Evolutionary conservation across 2,329 filamentous ascomycete genomes (phyloP).

Genomic region (Sphaerulina populicola): DNA sequence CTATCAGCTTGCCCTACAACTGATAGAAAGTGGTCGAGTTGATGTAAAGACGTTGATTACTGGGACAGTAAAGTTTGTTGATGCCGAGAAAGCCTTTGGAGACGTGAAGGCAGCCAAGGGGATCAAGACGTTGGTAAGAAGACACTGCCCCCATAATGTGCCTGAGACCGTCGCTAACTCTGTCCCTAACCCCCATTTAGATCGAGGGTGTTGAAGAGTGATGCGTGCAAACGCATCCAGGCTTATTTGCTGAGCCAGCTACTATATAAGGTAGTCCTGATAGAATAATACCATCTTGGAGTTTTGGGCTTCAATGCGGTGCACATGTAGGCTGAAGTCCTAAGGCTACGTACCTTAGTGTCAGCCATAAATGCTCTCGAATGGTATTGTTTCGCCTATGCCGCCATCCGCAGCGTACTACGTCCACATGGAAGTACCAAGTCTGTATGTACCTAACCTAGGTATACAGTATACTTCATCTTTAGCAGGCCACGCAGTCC

Average conservation of each 20-base stretch:
- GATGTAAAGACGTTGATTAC: constrained; percentile 71
- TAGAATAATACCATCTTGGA: no score
- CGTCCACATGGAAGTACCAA: not conserved
- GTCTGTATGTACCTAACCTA: not conserved
- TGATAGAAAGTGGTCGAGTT: constrained; percentile 65
- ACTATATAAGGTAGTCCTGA: no score
- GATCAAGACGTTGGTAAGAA: constrained; percentile 50
- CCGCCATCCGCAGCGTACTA: not conserved
- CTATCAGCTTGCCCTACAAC: constrained; percentile 72
- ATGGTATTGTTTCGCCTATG: constrained; percentile 2
- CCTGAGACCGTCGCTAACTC: no score
- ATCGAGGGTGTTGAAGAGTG: constrained; percentile 32
- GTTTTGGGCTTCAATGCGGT: not conserved
- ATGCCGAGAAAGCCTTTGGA: constrained; percentile 79
- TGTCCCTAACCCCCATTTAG: no score
- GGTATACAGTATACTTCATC: not conserved
- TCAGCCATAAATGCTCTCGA: constrained; percentile 1
- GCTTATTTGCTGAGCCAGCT: no score
- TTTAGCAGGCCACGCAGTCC: not conserved
- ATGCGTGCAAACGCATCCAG: not conserved
- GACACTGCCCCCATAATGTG: no score
- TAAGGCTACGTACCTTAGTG: not conserved
- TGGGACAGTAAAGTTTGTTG: constrained; percentile 64
- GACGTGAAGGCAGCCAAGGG: constrained; percentile 78
- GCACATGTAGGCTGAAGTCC: constrained; percentile 1